Conservation (phyloP, 2,329 filamentous ascomycete species). For the Penicillium italicum region DNA sequence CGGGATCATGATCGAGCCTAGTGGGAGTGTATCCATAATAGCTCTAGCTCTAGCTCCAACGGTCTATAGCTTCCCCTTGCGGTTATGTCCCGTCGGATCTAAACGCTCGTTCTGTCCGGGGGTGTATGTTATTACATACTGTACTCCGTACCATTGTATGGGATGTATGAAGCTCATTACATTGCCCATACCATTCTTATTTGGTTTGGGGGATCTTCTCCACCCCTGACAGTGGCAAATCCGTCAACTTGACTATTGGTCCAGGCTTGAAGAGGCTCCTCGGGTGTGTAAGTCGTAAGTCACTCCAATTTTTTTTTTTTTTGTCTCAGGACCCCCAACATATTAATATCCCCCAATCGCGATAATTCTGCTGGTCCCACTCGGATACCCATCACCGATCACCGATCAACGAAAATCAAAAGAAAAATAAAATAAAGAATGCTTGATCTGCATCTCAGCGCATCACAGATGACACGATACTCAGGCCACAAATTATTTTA, state of each 20-base stretch:
- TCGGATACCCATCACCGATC: not conserved
- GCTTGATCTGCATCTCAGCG: not conserved
- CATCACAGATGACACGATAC: not conserved
- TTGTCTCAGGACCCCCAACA: not conserved
- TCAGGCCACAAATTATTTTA: not conserved
- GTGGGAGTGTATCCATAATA: slow-evolving; percentile 22
- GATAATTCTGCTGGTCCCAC: not conserved
- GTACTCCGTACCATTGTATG: not conserved
- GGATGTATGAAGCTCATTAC: not conserved
- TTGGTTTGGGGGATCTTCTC: not conserved
- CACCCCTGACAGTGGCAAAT: slow-evolving; percentile 18
- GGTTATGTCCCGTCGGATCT: slow-evolving; percentile 6
- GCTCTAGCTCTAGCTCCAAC: slow-evolving; percentile 1
- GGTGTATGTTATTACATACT: not conserved
- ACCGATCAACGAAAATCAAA: not conserved
- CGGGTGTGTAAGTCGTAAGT: not conserved
- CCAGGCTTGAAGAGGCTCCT: not conserved
- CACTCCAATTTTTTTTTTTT: not conserved
- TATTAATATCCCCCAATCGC: not conserved
- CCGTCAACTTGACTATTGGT: slow-evolving; percentile 1
- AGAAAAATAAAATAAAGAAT: not conserved
- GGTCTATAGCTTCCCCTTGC: slow-evolving; percentile 5
- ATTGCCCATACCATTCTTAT: not conserved
- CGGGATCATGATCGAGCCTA: slow-evolving; percentile 23
- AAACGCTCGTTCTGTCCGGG: slow-evolving; percentile 1